Conservation (phyloP, 345 rosid genomes). For the Populus davidiana region DNA sequence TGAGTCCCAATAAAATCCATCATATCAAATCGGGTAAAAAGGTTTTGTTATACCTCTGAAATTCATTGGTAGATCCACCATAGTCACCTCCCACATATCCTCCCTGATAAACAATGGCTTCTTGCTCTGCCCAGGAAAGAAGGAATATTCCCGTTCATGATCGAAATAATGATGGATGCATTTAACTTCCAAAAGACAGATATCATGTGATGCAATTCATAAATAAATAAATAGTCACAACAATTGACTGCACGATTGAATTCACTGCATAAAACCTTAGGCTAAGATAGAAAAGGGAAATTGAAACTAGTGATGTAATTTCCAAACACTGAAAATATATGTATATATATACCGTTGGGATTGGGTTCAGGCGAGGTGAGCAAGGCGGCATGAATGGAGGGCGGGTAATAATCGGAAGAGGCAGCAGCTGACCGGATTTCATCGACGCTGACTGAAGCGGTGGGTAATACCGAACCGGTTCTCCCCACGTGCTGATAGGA, state of each 20-base stretch:
- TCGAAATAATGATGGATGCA: too few species aligned
- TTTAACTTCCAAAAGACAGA: too few species aligned
- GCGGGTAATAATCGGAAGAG: slow-evolving; percentile 55
- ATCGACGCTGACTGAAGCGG: slow-evolving; percentile 69
- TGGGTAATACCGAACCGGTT: slow-evolving; percentile 57
- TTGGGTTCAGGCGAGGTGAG: slow-evolving; percentile 61
- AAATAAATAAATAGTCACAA: too few species aligned
- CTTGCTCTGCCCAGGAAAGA: slow-evolving; percentile 49
- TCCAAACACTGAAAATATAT: background rate
- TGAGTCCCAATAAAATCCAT: background rate
- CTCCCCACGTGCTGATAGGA: slow-evolving; percentile 77
- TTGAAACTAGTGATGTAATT: background rate
- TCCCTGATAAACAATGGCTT: slow-evolving; percentile 54
- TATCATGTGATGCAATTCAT: too few species aligned
- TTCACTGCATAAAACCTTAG: too few species aligned
- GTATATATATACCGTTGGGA: slow-evolving; percentile 39
- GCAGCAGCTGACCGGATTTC: slow-evolving; percentile 81
- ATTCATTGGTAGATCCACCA: slow-evolving; percentile 35
- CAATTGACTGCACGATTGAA: too few species aligned
- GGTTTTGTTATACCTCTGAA: slow-evolving; percentile 40
- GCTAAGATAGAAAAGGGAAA: background rate
- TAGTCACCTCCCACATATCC: slow-evolving; percentile 47
- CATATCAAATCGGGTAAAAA: background rate
- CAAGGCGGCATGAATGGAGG: slow-evolving; percentile 70
- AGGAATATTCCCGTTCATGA: too few species aligned